Percentiles rank a stretch among this genome's conserved stretches.
These are phyloP conservation scores for Lactifluus echinatus DNA, from an alignment of 768 basidiomycete genomes.

Conservation along the genomic window DNA sequence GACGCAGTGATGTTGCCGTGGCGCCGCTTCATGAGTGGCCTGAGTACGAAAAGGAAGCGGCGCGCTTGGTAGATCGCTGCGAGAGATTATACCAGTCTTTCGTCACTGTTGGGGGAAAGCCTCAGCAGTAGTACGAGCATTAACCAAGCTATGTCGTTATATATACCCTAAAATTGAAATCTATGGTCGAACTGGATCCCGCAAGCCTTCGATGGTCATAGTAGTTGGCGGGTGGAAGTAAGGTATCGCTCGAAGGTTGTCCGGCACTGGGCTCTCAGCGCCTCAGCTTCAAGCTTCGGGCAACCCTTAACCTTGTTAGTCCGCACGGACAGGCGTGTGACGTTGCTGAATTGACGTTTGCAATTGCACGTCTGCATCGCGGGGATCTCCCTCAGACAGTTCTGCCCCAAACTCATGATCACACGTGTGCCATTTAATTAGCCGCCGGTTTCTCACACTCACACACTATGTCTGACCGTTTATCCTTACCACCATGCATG, in stretches of 20 bases:
- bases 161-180: neutral
- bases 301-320: conserved; percentile 58
- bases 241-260: conserved; percentile 72
- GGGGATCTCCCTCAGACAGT: too few species aligned
- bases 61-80: conserved; percentile 43
- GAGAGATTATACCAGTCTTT: conserved; percentile 43
- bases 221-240: conserved; percentile 41
- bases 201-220: conserved; percentile 21
- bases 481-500: too few species aligned
- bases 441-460: too few species aligned
- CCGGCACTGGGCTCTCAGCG: conserved; percentile 48
- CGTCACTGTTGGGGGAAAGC: conserved; percentile 26
- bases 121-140: neutral
- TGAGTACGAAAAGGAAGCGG: conserved; percentile 38
- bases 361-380: too few species aligned
- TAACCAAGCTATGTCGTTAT: neutral
- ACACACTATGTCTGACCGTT: too few species aligned
- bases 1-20: conserved; percentile 43
- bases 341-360: too few species aligned
- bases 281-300: conserved; percentile 52
- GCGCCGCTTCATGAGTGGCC: conserved; percentile 44
- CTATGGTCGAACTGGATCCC: neutral
- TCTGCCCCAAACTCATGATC: too few species aligned
- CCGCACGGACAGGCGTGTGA: too few species aligned
- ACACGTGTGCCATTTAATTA: too few species aligned